A percentile compares a stretch with the other conserved stretches of the same genome.
phyloP scores from a whole-genome alignment of 257 asterid species.

The Fraxinus quadrangulata region DNA sequence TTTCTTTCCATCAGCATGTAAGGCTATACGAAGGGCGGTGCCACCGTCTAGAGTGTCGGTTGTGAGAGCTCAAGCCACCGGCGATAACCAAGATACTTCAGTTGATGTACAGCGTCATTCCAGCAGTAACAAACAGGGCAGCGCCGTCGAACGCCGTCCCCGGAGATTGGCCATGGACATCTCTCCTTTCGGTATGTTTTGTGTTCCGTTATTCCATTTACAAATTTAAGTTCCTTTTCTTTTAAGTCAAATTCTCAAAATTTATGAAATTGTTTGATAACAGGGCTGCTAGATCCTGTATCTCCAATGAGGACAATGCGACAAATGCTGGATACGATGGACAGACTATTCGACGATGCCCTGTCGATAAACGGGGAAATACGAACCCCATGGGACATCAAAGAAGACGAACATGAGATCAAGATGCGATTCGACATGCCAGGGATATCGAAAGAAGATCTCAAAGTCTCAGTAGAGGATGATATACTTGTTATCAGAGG shows the following conservation, averaged over 20 bases:
- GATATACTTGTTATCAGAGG: slow-evolving; percentile 61
- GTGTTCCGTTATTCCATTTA: background rate
- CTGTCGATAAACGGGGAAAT: slow-evolving; percentile 42
- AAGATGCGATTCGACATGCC: slow-evolving; percentile 85
- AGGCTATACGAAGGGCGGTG: slow-evolving; percentile 2
- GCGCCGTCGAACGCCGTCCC: slow-evolving; percentile 51
- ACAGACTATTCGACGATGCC: slow-evolving; percentile 59
- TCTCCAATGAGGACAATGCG: slow-evolving; percentile 76
- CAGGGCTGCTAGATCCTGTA: slow-evolving; percentile 62
- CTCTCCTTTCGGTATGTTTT: slow-evolving; percentile 59
- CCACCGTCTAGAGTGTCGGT: background rate
- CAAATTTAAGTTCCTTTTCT: background rate
- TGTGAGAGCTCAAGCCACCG: slow-evolving; percentile 48
- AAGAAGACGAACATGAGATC: slow-evolving; percentile 60
- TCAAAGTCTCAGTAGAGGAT: slow-evolving; percentile 61
- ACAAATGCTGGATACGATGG: slow-evolving; percentile 66
- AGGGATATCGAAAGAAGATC: slow-evolving; percentile 64
- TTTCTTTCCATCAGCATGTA: slow-evolving; percentile 35
- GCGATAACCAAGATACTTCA: slow-evolving; percentile 50
- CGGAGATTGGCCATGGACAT: slow-evolving; percentile 38
- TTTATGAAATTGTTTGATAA: background rate
- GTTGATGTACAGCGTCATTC: slow-evolving; percentile 52
- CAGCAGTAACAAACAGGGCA: slow-evolving; percentile 22
- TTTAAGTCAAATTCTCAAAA: background rate
- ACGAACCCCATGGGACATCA: slow-evolving; percentile 69